Conservation (phyloP, 331 rosid species). For the Malus hybrid region DNA sequence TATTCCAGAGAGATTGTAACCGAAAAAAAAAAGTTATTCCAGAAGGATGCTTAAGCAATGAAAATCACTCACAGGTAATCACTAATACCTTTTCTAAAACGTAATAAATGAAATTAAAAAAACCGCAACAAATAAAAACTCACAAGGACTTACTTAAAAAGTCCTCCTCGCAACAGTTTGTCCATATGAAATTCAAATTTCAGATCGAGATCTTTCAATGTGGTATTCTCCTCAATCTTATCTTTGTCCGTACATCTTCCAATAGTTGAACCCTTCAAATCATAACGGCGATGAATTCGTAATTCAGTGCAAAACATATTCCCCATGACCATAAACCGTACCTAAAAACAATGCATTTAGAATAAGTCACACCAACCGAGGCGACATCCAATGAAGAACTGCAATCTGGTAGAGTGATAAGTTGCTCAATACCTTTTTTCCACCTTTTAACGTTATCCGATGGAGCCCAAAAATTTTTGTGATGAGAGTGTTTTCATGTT, state of each 20-base stretch:
- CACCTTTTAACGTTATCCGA: no score
- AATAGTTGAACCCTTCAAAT: slow-evolving; percentile 74
- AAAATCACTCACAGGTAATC: background rate
- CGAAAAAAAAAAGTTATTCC: background rate
- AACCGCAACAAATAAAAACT: background rate
- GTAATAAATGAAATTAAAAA: no score
- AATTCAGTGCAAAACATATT: no score
- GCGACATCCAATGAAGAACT: no score
- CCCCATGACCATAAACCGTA: no score
- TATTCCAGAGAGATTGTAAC: background rate
- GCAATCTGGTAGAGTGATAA: no score
- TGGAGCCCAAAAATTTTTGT: no score
- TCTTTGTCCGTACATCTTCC: slow-evolving; percentile 61
- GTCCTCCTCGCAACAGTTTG: slow-evolving; percentile 61
- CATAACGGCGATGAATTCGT: slow-evolving; percentile 71
- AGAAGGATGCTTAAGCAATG: background rate
- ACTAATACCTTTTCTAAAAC: no score
- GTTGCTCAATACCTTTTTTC: no score
- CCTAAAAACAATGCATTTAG: no score
- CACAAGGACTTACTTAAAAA: slow-evolving; percentile 48
- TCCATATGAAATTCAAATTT: slow-evolving; percentile 74
- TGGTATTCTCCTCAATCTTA: slow-evolving; percentile 46
- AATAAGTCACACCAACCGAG: no score
- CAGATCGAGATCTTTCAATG: slow-evolving; percentile 78
- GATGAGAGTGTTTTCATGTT: no score